Base-by-base conservation (phyloP, 2,329 filamentous ascomycete species). In the Tolypocladium inflatum region DNA sequence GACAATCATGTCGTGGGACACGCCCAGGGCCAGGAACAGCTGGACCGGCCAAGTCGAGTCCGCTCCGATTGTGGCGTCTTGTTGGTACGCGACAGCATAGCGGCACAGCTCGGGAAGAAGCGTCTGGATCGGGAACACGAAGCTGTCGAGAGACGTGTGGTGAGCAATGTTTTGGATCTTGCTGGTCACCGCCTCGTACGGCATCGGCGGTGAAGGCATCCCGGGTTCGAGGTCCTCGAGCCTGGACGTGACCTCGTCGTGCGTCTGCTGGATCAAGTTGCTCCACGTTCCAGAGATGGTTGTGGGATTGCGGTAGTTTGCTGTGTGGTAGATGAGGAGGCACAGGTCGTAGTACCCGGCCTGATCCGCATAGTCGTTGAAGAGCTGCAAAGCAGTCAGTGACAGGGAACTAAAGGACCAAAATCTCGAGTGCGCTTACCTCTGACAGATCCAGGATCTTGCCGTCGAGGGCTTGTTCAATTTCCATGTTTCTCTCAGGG, bases 341-440 rank as follows among this genome's bases (percentile, higher is more conserved):
- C 90, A 96, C 55, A 99, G 83, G 70, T 97, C 94, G 74, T 91
- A 93, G 78, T 99, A 99, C 55, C 86, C 88, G 2, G 91, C 94
- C 67, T 90, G 87, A 68, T 97, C 92, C 57, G 92, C 91, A 67
- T 91, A 99, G 62, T 85, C 78, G 70, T 97, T 96, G 76, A 91
- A 99, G n/a, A 99, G 84, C 86, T 95, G 67, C 3, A 30, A 33
- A 17, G 9, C 6, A 33, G 59, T 70, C 56, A 68, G 67, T 54
- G 21, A 57, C 55, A 39, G 35, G 23, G n/a, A 9, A 57, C 10
- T 13, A n/a, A 19, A 33, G 8, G n/a, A 30, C 15, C 7, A 33
- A 26, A 19, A 7, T 6, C 1, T 21, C 4, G 15, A 13, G n/a
- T 13, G 38, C 60, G 79, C 86, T 76, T 81, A 94, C 90, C 64